Percentiles rank a stretch among this genome's conserved stretches.
Conservation (phyloP, 768 basidiomycete species). For the Termitomyces eurrhizus region DNA sequence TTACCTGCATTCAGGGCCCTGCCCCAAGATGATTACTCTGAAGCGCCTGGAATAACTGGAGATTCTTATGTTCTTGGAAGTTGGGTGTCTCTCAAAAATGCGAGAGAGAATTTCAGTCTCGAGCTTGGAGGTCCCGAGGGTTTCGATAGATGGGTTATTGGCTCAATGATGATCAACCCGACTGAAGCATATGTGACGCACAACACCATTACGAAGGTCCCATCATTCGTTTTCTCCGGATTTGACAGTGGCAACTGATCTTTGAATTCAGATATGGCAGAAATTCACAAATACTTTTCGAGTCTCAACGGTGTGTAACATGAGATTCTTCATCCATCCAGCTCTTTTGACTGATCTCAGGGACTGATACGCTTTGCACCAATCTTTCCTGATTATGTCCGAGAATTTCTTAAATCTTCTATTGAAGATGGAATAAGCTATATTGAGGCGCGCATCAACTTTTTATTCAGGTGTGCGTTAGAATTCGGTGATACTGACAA, state of each 20-base stretch:
- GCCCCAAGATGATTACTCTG: slow-evolving; percentile 29
- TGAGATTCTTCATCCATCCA: background rate
- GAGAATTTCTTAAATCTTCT: slow-evolving; percentile 56
- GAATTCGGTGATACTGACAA: background rate
- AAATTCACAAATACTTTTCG: slow-evolving; percentile 59
- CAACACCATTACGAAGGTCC: slow-evolving; percentile 64
- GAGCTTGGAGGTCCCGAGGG: slow-evolving; percentile 56
- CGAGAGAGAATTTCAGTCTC: slow-evolving; percentile 47
- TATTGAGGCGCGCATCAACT: slow-evolving; percentile 65
- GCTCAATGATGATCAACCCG: slow-evolving; percentile 62
- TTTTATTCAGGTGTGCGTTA: slow-evolving; percentile 45
- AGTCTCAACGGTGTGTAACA: slow-evolving; percentile 40
- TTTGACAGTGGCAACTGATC: background rate
- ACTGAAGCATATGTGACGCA: slow-evolving; percentile 70
- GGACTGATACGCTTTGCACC: slow-evolving; percentile 50
- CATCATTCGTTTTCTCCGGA: background rate
- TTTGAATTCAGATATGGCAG: slow-evolving; percentile 59
- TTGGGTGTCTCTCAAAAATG: slow-evolving; percentile 56
- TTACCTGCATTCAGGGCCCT: slow-evolving; percentile 54
- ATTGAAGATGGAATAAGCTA: slow-evolving; percentile 73
- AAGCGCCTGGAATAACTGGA: slow-evolving; percentile 34
- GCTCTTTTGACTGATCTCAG: slow-evolving; percentile 19
- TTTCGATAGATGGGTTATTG: slow-evolving; percentile 66
- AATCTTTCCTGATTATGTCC: slow-evolving; percentile 56
- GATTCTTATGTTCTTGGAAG: slow-evolving; percentile 35